Evolutionary conservation across 2,329 filamentous ascomycete species (phyloP).

Genomic region (Verticillium klebahnii): DNA sequence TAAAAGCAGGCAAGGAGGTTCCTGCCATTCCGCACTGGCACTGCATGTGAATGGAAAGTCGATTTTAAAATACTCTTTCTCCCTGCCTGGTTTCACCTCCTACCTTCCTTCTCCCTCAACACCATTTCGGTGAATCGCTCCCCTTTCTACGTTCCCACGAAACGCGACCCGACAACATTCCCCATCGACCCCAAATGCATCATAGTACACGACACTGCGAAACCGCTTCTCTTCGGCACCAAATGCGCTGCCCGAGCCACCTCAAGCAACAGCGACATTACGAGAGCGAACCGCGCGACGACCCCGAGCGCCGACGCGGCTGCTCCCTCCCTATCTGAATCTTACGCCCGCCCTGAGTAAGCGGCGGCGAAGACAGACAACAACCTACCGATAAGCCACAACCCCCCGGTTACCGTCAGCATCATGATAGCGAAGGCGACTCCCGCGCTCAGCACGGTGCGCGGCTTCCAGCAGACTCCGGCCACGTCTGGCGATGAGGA

Average conservation of each 20-base stretch:
- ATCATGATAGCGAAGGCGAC: slow-evolving; percentile 43
- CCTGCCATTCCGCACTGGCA: neutral
- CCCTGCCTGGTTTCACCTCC: slow-evolving; percentile 1
- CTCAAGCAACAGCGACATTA: slow-evolving; percentile 44
- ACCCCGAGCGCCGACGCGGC: slow-evolving; percentile 56
- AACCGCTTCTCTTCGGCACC: slow-evolving; percentile 47
- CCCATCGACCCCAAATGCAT: slow-evolving; percentile 46
- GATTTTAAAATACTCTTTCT: neutral
- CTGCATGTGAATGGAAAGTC: neutral
- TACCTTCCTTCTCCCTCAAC: slow-evolving; percentile 11
- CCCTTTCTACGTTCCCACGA: slow-evolving; percentile 8
- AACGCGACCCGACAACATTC: slow-evolving; percentile 11
- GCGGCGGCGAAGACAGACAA: neutral
- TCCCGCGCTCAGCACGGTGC: slow-evolving; percentile 49
- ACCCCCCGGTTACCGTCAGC: neutral
- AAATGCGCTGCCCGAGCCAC: slow-evolving; percentile 52
- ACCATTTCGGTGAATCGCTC: slow-evolving; percentile 16
- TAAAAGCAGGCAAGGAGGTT: neutral
- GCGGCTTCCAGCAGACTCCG: slow-evolving; percentile 52
- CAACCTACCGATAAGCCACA: neutral
- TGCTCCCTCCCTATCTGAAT: slow-evolving; percentile 23
- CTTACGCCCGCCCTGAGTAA: neutral
- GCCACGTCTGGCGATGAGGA: slow-evolving; percentile 54
- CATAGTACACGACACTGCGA: slow-evolving; percentile 41
- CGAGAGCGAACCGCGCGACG: slow-evolving; percentile 48